Evolutionary conservation across 495 filamentous ascomycete genomes (phyloP).

Genomic region (Acidiella bohemica): DNA sequence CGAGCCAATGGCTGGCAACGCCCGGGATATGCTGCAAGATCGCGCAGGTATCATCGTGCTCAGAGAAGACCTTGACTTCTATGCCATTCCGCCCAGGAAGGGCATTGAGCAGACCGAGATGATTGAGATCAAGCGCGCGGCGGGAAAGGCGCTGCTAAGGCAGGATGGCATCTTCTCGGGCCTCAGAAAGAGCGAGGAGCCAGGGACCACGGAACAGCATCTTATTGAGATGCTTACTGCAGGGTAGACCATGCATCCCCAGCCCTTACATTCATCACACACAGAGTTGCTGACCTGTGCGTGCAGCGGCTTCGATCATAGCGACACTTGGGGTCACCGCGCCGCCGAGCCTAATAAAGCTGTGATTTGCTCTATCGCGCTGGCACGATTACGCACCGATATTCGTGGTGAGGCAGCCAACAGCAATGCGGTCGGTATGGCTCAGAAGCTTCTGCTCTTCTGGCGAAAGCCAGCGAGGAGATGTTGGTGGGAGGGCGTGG

Average conservation of each 20-base stretch:
- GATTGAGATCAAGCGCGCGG: constrained; percentile 93
- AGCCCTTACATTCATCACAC: constrained; percentile 10
- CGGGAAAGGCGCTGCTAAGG: constrained; percentile 67
- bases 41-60: constrained; percentile 95
- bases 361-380: constrained; percentile 89
- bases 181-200: constrained; percentile 83
- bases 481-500: constrained; percentile 99
- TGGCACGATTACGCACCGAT: constrained; percentile 85
- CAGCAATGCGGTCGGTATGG: constrained; percentile 80
- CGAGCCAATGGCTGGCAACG: constrained; percentile 53
- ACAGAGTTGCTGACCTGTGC: constrained; percentile 5
- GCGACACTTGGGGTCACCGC: constrained; percentile 90
- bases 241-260: constrained; percentile 52
- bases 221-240: constrained; percentile 99
- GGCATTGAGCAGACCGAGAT: constrained; percentile 82
- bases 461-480: constrained; percentile 93
- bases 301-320: constrained; percentile 89
- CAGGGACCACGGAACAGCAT: constrained; percentile 94
- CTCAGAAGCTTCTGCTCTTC: constrained; percentile 93
- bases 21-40: constrained; percentile 66
- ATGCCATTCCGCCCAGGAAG: constrained; percentile 77
- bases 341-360: constrained; percentile 95
- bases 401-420: constrained; percentile 44
- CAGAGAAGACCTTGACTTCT: constrained; percentile 94
- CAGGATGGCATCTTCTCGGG: constrained; percentile 97